A percentile compares a stretch with the other conserved stretches of the same genome.
These are phyloP conservation scores for Hygrophorus russula DNA, from an alignment of 768 basidiomycete genomes.

Conservation along the genomic window DNA sequence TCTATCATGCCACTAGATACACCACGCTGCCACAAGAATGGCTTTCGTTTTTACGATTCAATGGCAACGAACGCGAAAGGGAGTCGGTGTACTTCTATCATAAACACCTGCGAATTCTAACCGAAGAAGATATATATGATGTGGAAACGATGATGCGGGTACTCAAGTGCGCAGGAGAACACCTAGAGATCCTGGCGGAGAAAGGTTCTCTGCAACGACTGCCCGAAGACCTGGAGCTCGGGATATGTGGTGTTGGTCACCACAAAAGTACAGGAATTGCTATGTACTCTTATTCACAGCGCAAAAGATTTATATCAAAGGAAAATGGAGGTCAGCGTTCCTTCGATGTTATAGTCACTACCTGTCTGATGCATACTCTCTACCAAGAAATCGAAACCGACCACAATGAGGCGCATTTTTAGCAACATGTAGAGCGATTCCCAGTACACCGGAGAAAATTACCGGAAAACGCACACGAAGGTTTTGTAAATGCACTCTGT, in stretches of 20 bases:
- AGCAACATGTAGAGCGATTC: slow-evolving; percentile 9
- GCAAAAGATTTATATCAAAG: neutral
- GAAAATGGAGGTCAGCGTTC: neutral
- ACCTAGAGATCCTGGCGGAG: neutral
- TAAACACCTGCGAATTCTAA: neutral
- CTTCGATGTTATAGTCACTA: too few relatives aligned
- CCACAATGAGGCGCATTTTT: slow-evolving; percentile 5
- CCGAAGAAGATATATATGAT: neutral
- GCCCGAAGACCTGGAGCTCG: neutral
- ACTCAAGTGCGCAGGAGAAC: neutral
- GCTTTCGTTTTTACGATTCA: too few relatives aligned
- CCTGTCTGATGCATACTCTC: too few relatives aligned
- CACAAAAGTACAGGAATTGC: neutral
- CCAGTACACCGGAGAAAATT: slow-evolving; percentile 11
- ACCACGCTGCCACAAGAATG: too few relatives aligned
- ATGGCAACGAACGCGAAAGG: neutral
- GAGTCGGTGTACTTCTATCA: neutral
- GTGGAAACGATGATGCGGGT: neutral
- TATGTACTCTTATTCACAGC: neutral
- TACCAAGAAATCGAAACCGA: too few relatives aligned
- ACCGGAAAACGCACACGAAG: slow-evolving; percentile 6
- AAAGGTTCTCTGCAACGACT: neutral
- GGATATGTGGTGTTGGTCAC: neutral
- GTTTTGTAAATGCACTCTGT: slow-evolving; percentile 11
- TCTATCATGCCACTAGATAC: too few relatives aligned